phyloP scores from a whole-genome alignment of 331 rosid species.

The Pyracantha coccinea region DNA sequence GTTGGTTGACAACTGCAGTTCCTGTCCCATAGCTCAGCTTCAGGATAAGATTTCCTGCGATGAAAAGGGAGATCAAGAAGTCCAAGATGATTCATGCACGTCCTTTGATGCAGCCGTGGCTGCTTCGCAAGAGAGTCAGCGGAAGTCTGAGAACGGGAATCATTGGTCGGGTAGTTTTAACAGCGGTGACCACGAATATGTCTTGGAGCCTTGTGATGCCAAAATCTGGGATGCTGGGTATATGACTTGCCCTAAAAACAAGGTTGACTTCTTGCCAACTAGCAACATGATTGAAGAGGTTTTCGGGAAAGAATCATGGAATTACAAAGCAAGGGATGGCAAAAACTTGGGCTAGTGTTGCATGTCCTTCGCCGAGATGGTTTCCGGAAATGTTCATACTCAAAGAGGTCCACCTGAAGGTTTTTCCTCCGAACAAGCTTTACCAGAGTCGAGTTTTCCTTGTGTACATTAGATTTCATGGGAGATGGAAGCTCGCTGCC shows the following conservation, averaged over 20 bases:
- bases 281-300: conserved; percentile 92
- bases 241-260: conserved; percentile 32
- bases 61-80: conserved; percentile 35
- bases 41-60: conserved; percentile 28
- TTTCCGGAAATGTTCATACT: not conserved
- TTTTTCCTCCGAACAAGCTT: conserved; percentile 11
- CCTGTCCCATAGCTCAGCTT: conserved; percentile 13
- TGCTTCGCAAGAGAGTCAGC: conserved; percentile 31
- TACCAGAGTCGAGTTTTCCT: conserved; percentile 20
- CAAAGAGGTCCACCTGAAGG: conserved; percentile 10
- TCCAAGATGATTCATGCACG: conserved; percentile 50
- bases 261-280: conserved; percentile 77
- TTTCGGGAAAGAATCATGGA: conserved; percentile 55
- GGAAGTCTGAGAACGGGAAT: conserved; percentile 35
- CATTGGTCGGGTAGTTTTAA: conserved; percentile 38
- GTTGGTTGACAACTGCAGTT: conserved; percentile 12
- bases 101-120: conserved; percentile 33
- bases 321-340: conserved; percentile 44
- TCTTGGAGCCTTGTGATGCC: conserved; percentile 62
- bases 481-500: conserved; percentile 8
- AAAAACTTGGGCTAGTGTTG: conserved; percentile 33
- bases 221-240: conserved; percentile 69
- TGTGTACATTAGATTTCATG: conserved; percentile 17
- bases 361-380: conserved; percentile 4
- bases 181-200: conserved; percentile 43